Percentiles rank a stretch among this genome's conserved stretches.
These are phyloP conservation scores for Danielozyma ontarioensis DNA, from an alignment of 805 yeast genomes.

Conservation along the genomic window DNA sequence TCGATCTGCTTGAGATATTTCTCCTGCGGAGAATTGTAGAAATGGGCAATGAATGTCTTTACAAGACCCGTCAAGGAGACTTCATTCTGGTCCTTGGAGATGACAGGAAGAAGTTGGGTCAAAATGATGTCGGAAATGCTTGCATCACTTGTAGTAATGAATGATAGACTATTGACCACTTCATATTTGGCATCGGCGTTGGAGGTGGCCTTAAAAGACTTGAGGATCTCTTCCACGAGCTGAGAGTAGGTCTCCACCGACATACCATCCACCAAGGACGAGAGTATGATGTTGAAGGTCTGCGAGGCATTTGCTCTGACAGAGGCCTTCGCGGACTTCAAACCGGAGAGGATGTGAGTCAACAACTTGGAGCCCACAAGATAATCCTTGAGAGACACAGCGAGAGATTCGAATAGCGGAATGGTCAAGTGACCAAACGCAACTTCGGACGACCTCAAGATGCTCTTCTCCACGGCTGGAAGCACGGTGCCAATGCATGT, in stretches of 20 bases:
- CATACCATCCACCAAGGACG: conserved; percentile 9
- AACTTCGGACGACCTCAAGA: conserved; percentile 73
- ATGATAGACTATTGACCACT: conserved; percentile 41
- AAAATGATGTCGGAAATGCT: conserved; percentile 27
- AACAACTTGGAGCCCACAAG: conserved; percentile 40
- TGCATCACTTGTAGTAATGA: conserved; percentile 18
- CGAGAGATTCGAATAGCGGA: conserved; percentile 33
- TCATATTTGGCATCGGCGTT: conserved; percentile 62
- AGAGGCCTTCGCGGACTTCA: conserved; percentile 68
- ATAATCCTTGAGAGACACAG: conserved; percentile 18
- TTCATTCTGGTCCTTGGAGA: conserved; percentile 76
- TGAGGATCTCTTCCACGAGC: conserved; percentile 50
- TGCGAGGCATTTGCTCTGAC: conserved; percentile 48
- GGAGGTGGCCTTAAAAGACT: conserved; percentile 50
- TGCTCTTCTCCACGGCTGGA: conserved; percentile 67
- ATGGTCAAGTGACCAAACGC: conserved; percentile 55
- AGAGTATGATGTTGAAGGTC: conserved; percentile 21
- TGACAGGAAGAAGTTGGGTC: conserved; percentile 42
- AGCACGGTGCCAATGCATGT: conserved; percentile 36
- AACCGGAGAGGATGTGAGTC: conserved; percentile 45
- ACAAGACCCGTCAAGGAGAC: conserved; percentile 46
- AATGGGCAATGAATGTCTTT: conserved; percentile 44
- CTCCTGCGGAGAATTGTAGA: conserved; percentile 18
- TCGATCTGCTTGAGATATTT: conserved; percentile 24
- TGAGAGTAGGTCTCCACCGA: conserved; percentile 18